Evolutionary conservation across 768 basidiomycete species (phyloP).

Genomic region (Glaciozyma martinii): DNA sequence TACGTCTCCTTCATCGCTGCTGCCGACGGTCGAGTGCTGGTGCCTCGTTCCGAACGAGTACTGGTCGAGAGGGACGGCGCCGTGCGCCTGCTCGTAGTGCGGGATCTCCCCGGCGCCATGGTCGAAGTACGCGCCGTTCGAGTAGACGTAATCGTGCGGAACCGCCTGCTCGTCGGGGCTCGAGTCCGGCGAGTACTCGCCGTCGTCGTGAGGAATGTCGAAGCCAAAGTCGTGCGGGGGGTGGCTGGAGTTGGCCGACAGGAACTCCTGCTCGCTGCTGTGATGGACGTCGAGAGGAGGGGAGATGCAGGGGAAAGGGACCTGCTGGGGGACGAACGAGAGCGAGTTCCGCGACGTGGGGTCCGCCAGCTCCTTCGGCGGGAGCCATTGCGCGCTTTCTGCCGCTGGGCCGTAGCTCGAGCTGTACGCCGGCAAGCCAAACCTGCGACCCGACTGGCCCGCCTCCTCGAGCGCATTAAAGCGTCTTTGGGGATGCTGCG

Average conservation of each 20-base stretch:
- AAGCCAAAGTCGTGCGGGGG: neutral
- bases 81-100: neutral
- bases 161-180: neutral
- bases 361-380: neutral
- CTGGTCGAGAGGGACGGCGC: neutral
- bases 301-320: neutral
- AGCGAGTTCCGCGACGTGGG: neutral
- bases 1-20: no score
- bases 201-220: neutral
- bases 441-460: neutral
- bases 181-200: constrained; percentile 8
- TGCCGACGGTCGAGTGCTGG: neutral
- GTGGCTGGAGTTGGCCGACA: neutral
- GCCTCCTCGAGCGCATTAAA: neutral
- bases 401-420: neutral
- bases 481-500: neutral
- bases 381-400: neutral
- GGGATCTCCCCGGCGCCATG: neutral
- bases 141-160: neutral
- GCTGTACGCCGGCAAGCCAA: constrained; percentile 8
- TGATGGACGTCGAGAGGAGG: neutral
- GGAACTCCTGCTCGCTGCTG: neutral
- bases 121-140: neutral
- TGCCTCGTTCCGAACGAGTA: neutral
- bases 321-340: neutral